phyloP scores from a whole-genome alignment of 1,139 yeast species.

The Sugiyamaella novakii region DNA sequence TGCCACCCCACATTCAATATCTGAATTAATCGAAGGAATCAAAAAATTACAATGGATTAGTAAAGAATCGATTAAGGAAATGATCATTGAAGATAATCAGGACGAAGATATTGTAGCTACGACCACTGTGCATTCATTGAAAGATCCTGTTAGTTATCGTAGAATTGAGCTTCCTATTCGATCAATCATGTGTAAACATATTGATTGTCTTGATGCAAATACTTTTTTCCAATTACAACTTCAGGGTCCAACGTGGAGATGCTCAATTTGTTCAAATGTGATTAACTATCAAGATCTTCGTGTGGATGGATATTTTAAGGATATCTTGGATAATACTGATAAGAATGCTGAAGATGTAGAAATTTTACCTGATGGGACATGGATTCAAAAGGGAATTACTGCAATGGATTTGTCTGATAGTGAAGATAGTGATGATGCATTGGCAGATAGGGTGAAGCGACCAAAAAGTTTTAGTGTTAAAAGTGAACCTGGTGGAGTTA shows the following conservation, averaged over 20 bases:
- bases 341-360: slow-evolving; percentile 40
- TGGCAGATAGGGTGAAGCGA: slow-evolving; percentile 12
- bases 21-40: slow-evolving; percentile 36
- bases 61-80: slow-evolving; percentile 34
- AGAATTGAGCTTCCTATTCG: slow-evolving; percentile 45
- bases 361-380: slow-evolving; percentile 44
- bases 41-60: slow-evolving; percentile 37
- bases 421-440: slow-evolving; percentile 23
- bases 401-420: slow-evolving; percentile 25
- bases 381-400: slow-evolving; percentile 35
- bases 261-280: slow-evolving; percentile 46
- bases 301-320: slow-evolving; percentile 44
- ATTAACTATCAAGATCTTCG: slow-evolving; percentile 40
- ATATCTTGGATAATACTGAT: slow-evolving; percentile 38
- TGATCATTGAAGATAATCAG: slow-evolving; percentile 33
- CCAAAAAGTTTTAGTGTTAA: background rate
- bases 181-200: slow-evolving; percentile 44
- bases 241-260: slow-evolving; percentile 49
- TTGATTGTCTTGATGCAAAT: slow-evolving; percentile 48
- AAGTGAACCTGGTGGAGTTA: slow-evolving; percentile 3
- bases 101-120: slow-evolving; percentile 47
- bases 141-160: slow-evolving; percentile 45
- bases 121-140: slow-evolving; percentile 41
- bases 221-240: slow-evolving; percentile 45
- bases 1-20: slow-evolving; percentile 32